Evolutionary conservation across 257 asterid species (phyloP).

Genomic region (Asclepias syriaca): DNA sequence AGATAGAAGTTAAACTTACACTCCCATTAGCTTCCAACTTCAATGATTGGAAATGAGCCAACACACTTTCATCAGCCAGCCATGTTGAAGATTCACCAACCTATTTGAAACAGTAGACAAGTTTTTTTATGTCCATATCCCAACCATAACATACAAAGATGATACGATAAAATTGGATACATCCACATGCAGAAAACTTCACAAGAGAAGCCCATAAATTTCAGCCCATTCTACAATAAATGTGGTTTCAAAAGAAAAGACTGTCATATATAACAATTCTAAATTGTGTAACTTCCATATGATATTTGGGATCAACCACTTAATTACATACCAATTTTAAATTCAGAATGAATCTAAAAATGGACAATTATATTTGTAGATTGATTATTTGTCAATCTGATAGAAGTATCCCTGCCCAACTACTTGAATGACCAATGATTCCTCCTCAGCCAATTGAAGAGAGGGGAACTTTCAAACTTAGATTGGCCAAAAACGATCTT

Average conservation of each 20-base stretch:
- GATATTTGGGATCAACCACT: neutral
- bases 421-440: neutral
- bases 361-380: neutral
- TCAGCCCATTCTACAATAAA: neutral
- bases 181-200: neutral
- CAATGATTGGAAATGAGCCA: constrained; percentile 76
- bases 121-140: constrained; percentile 1
- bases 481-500: neutral
- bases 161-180: neutral
- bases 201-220: neutral
- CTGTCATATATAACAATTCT: neutral
- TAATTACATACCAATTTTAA: neutral
- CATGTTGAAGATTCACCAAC: constrained; percentile 66
- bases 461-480: neutral
- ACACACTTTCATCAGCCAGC: constrained; percentile 75
- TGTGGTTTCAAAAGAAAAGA: neutral
- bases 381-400: neutral
- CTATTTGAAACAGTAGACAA: constrained; percentile 33
- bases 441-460: neutral
- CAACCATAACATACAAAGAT: neutral
- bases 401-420: neutral
- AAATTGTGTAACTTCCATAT: neutral
- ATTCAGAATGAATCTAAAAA: neutral
- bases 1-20: constrained; percentile 34
- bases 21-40: constrained; percentile 71